Base-by-base conservation (phyloP, 2,329 filamentous ascomycete species). In the Allantophomopsis cytisporea region DNA sequence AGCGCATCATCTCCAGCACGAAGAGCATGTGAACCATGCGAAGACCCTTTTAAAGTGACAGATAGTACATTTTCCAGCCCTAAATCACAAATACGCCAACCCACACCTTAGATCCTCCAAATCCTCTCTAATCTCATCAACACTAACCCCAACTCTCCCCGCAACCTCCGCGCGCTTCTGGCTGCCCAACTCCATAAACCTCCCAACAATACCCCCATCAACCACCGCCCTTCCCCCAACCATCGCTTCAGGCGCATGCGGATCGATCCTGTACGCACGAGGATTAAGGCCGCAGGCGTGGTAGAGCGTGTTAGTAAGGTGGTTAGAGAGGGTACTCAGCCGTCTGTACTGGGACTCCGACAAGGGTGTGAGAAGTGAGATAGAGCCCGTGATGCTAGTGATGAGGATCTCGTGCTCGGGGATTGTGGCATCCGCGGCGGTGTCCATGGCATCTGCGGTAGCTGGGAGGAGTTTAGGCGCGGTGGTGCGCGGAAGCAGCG, bases 241-340 rank as follows among this genome's bases (percentile, higher is more conserved):
- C 15, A 64, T 52, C 2, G 48, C 48, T 21, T 54, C 55, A 6
- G 45, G 46, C 5, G 69, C 72, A 47, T 62, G 72, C 41, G 66
- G 68, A 38, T 78, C 74, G 1, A 78, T 65, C 12, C 91, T 72
- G 60, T 89, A 84, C 0, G 79, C 84, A 40, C 83, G 77, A 2
- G 86, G 82, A 59, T 96, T 96, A 37, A 95, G 66, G 0, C 84
- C 86, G 7, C 79, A 84, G 4, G 82, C 64, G 45, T 87, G 79
- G 34, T 84, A 78, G 7, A 95, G 71, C 0, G 80, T 77, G 28
- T 78, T 83, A 7, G 79, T 69, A 2, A 98, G 68, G 54, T 93
- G 87, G 4, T 80, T 83, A 36, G 88, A 75, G 4, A 98, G 67
- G 2, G 84, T 85, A 4, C 79, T 79, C 3, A 98, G 71, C 0